Evolutionary conservation across 805 yeast species (phyloP), one percentile per base, ranked within the genome.

Genomic region (Candida ponderosae): DNA sequence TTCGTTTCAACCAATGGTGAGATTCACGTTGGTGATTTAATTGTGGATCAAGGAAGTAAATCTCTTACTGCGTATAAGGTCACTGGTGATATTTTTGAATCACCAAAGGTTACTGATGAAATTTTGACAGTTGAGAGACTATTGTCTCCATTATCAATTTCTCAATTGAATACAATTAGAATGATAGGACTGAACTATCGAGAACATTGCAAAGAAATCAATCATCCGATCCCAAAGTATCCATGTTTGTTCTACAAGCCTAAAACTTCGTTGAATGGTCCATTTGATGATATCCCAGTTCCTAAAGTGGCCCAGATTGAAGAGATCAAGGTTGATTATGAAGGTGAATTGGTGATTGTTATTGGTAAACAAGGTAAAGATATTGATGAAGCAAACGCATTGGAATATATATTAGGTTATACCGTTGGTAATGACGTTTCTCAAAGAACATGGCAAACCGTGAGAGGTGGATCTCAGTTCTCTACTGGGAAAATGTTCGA

Each of bases 221-320:
- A 56, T 11, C 42, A 56, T 48, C 54, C 65, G 26, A 51, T 56
- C 20, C 76, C 76, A 2, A 50, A 57, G 34, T 62, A 55, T 47
- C 76, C 76, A 5, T 59, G 68, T n/a, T 46, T 70, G 17, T 69
- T 70, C 48, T 64, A 59, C 54, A 70, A 70, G 56, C 76, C 76
- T 6, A 48, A 51, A 4, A 62, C 71, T 13, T 54, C 72, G 6
- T 45, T 71, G 17, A 50, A 56, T 17, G 73, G 68, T n/a, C 73
- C 73, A 8, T 46, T 45, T 14, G 68, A 59, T 35, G 53, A 54
- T 13, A 66, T 71, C 31, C 51, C 54, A 5, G 67, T 72, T 26
- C 68, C 68, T 17, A 38, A 40, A 18, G 45, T 61, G 32, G 60
- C 54, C 32, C 66, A 54, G 45, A 44, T 42, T 2, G n/a, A n/a